These are phyloP conservation scores for Ustilago curta DNA, from an alignment of 1,284 basidiomycete species.

Conservation along the genomic window DNA sequence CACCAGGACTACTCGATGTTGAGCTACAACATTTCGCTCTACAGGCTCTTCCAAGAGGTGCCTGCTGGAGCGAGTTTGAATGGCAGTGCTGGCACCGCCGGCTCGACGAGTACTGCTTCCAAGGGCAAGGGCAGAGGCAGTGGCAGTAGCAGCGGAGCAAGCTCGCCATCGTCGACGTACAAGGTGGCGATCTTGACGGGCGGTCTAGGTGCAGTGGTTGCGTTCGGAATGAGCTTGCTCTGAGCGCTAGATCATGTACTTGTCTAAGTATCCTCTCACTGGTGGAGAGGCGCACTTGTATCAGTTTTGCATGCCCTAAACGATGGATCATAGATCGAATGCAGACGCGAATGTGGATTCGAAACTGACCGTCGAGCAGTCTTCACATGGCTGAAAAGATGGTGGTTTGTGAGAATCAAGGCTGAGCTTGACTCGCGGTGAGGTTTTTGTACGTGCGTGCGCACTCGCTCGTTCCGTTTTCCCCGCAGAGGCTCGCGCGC, in stretches of 20 bases:
- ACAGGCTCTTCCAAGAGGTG: conserved; percentile 51
- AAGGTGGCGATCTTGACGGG: conserved; percentile 7
- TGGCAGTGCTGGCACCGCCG: neutral
- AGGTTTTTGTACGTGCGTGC: too few relatives aligned
- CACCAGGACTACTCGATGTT: conserved; percentile 67
- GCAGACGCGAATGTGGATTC: neutral
- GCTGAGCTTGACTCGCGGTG: neutral
- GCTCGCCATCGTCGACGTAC: neutral
- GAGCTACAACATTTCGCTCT: conserved; percentile 47
- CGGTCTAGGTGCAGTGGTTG: conserved; percentile 9
- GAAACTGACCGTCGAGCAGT: neutral
- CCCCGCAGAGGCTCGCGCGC: conserved; percentile 13
- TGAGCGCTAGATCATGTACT: conserved; percentile 1
- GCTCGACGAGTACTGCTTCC: neutral
- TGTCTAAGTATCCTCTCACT: neutral
- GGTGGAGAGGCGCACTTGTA: neutral
- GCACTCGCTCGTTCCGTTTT: neutral
- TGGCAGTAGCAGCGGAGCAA: conserved; percentile 1
- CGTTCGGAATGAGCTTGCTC: conserved; percentile 21
- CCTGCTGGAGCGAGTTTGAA: conserved; percentile 16
- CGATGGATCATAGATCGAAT: neutral
- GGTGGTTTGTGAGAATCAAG: neutral
- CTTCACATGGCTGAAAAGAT: neutral
- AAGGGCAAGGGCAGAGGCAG: conserved; percentile 2
- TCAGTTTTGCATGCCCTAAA: neutral